Conservation (phyloP, 306 rosid species). For the Acacia acuminata region DNA sequence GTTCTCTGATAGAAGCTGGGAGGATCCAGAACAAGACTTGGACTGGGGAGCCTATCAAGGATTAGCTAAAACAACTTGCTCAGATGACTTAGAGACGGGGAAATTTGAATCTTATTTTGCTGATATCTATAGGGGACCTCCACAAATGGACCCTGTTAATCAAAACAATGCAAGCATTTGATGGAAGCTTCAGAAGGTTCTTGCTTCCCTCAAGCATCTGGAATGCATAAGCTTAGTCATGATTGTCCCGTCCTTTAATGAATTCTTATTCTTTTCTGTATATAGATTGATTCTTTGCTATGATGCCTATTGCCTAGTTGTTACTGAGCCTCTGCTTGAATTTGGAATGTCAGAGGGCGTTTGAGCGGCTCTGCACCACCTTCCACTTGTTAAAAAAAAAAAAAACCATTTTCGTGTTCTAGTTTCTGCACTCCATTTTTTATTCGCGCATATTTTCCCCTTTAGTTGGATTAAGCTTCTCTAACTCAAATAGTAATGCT, state of each 20-base stretch:
- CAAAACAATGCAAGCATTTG: slow-evolving; percentile 41
- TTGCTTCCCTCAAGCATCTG: slow-evolving; percentile 30
- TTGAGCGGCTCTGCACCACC: slow-evolving; percentile 17
- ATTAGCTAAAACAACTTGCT: slow-evolving; percentile 45
- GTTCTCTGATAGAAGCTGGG: slow-evolving; percentile 62
- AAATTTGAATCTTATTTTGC: slow-evolving; percentile 71
- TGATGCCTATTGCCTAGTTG: slow-evolving; percentile 34
- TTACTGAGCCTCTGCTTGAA: slow-evolving; percentile 32
- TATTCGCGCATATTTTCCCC: not conserved
- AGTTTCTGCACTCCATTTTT: not conserved
- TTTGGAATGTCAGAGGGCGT: slow-evolving; percentile 30
- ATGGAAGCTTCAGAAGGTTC: slow-evolving; percentile 47
- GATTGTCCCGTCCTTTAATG: slow-evolving; percentile 30
- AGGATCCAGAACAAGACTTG: slow-evolving; percentile 56
- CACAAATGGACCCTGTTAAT: slow-evolving; percentile 49
- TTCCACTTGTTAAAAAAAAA: slow-evolving; percentile 34
- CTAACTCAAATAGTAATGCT: not conserved
- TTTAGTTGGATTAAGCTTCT: not conserved
- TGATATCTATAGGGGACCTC: slow-evolving; percentile 68
- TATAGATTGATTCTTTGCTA: slow-evolving; percentile 62
- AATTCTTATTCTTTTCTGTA: slow-evolving; percentile 73
- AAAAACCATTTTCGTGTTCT: not conserved
- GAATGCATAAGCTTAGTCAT: slow-evolving; percentile 42
- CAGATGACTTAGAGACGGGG: slow-evolving; percentile 66
- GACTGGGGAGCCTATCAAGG: slow-evolving; percentile 47